Evolutionary conservation across 768 basidiomycete genomes (phyloP).

Genomic region (Mycena capillaripes): DNA sequence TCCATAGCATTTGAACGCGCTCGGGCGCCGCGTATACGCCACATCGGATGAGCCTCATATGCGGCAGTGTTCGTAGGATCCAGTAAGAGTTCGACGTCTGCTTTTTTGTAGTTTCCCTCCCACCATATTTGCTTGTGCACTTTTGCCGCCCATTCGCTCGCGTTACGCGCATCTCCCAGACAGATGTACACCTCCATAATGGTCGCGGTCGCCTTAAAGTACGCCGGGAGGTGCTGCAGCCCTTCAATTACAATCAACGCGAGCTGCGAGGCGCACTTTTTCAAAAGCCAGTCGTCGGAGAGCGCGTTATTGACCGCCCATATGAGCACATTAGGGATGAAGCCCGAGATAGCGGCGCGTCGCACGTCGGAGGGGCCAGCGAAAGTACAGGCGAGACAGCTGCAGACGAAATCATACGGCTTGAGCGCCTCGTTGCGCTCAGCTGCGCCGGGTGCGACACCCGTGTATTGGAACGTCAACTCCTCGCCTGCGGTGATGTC

Average conservation of each 20-base stretch:
- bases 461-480: conserved; percentile 47
- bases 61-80: conserved; percentile 22
- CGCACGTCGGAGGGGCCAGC: conserved; percentile 34
- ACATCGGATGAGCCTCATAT: conserved; percentile 22
- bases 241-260: conserved; percentile 24
- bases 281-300: no score
- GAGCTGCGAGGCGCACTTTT: background rate
- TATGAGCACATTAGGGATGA: conserved; percentile 42
- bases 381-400: conserved; percentile 46
- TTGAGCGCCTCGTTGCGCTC: conserved; percentile 44
- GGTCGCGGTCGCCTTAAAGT: conserved; percentile 1
- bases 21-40: conserved; percentile 2
- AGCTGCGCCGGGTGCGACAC: conserved; percentile 31
- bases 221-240: conserved; percentile 3
- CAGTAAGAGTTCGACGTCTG: background rate
- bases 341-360: background rate
- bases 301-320: no score
- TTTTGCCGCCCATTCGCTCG: conserved; percentile 28
- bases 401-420: conserved; percentile 50
- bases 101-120: background rate
- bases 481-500: conserved; percentile 50
- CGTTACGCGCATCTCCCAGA: conserved; percentile 16
- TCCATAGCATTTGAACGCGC: background rate
- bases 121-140: conserved; percentile 7
- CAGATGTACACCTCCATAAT: conserved; percentile 24